Evolutionary conservation across 2,329 filamentous ascomycete genomes (phyloP).

Genomic region (Beauveria brongniartii): DNA sequence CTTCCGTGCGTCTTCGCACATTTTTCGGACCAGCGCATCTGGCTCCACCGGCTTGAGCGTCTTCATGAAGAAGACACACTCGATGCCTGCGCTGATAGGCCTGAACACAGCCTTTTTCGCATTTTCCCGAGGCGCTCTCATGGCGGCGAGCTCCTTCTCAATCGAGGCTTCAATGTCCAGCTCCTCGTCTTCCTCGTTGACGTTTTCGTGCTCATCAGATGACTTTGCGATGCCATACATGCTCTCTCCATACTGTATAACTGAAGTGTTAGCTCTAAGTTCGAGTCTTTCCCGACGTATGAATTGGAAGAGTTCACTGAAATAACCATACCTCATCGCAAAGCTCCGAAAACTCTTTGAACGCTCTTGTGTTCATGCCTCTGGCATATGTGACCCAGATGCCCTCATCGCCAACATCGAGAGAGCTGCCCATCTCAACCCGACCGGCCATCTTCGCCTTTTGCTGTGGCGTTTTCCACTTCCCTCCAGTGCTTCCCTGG

Average conservation of each 20-base stretch:
- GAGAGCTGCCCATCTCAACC: conserved; percentile 32
- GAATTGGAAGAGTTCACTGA: conserved; percentile 1
- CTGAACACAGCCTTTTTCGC: conserved; percentile 41
- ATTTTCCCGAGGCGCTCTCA: conserved; percentile 40
- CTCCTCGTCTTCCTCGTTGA: conserved; percentile 35
- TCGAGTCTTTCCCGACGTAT: neutral
- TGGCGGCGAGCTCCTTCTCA: conserved; percentile 58
- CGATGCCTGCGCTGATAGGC: conserved; percentile 46
- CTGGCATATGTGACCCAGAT: conserved; percentile 74
- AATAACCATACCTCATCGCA: conserved; percentile 51
- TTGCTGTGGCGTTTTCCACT: conserved; percentile 55
- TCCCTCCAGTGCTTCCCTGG: conserved; percentile 38
- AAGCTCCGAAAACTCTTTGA: conserved; percentile 56
- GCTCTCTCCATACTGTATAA: conserved; percentile 53
- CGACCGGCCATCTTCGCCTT: conserved; percentile 38
- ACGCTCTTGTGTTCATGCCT: conserved; percentile 61
- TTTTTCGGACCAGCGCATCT: conserved; percentile 42
- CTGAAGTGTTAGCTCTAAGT: neutral
- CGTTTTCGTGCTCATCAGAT: conserved; percentile 23
- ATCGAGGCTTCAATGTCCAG: conserved; percentile 69
- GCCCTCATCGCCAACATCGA: conserved; percentile 63
- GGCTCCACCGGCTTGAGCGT: conserved; percentile 48
- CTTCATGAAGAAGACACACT: conserved; percentile 56
- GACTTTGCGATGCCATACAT: conserved; percentile 44
- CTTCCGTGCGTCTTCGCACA: conserved; percentile 45